Evolutionary conservation across 257 asterid species (phyloP), one percentile per base, ranked within the genome.

Genomic region (Solanum etuberosum): DNA sequence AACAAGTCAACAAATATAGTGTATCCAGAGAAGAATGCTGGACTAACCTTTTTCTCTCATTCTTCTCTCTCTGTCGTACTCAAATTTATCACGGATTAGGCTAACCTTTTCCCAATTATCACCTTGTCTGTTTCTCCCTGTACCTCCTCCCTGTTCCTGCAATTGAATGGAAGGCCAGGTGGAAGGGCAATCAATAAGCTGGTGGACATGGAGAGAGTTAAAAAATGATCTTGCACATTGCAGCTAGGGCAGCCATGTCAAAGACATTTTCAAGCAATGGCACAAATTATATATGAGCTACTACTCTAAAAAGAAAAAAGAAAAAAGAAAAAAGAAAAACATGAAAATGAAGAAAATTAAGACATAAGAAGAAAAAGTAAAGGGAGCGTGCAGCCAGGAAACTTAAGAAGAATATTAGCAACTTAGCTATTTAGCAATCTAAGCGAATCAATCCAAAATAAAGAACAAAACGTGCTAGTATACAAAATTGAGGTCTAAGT

Each of bases 41-140:
- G 86, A 86, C 94, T 88, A 31, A 95, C 99, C 98, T 93, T 90
- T 97, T 77, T 93, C 95, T 89, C 96, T 89, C 98, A 94, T 93
- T 92, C 99, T 94, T 93, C 94, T 93, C 88, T 94, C 99, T 83
- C 98, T 91, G 89, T 97, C 97, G 81, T 93, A 94, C 91, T 97
- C 99, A 92, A 94, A 97, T 90, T 94, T 97, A 91, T 95, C 99
- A 18, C 98, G 96, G 88, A 97, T 86, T 92, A 92, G 96, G 91
- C 89, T 89, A 89, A 90, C 98, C 91, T 92, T 93, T 86, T 93
- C 95, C 94, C 94, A 92, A 57, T 93, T 88, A 67, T 92, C 92
- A 80, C 46, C 90, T 88, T 88, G 92, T 88, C 90, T 89, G 82
- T 88, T 90, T 87, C 92, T 92, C 80, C 87, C 92, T 54, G 88